Evolutionary conservation across 345 rosid species (phyloP).

Genomic region (Rhodamnia argentea): DNA sequence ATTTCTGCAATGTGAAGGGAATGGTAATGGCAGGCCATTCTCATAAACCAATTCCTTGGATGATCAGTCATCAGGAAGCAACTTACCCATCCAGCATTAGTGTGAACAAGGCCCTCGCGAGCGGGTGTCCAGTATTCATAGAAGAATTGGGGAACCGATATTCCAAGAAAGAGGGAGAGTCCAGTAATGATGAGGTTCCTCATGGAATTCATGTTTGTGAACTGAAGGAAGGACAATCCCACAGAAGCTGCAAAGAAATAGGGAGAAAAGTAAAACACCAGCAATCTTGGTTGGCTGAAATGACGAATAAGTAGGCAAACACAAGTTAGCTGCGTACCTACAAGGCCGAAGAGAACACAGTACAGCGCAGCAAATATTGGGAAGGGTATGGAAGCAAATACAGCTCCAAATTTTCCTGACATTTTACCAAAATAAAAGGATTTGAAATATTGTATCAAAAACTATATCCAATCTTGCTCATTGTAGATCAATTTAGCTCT

Average conservation of each 20-base stretch:
- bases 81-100: slow-evolving; percentile 73
- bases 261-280: not conserved
- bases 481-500: not conserved
- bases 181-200: slow-evolving; percentile 81
- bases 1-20: not conserved
- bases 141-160: slow-evolving; percentile 82
- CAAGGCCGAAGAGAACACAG: slow-evolving; percentile 87
- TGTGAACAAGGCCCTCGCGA: slow-evolving; percentile 70
- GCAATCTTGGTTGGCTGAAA: not conserved
- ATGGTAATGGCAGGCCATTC: not conserved
- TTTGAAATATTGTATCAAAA: not conserved
- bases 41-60: not conserved
- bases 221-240: slow-evolving; percentile 90
- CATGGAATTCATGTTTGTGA: slow-evolving; percentile 96
- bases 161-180: slow-evolving; percentile 75
- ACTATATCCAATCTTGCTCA: not conserved
- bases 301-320: not conserved
- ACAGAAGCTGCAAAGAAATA: slow-evolving; percentile 53
- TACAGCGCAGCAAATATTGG: slow-evolving; percentile 82
- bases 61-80: not conserved
- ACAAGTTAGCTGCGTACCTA: slow-evolving; percentile 30
- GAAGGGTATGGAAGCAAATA: slow-evolving; percentile 93
- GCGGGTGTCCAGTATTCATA: slow-evolving; percentile 51
- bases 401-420: slow-evolving; percentile 94
- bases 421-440: not conserved